phyloP scores from a whole-genome alignment of 305 asterid genomes.

The Caryopteris hybrid region DNA sequence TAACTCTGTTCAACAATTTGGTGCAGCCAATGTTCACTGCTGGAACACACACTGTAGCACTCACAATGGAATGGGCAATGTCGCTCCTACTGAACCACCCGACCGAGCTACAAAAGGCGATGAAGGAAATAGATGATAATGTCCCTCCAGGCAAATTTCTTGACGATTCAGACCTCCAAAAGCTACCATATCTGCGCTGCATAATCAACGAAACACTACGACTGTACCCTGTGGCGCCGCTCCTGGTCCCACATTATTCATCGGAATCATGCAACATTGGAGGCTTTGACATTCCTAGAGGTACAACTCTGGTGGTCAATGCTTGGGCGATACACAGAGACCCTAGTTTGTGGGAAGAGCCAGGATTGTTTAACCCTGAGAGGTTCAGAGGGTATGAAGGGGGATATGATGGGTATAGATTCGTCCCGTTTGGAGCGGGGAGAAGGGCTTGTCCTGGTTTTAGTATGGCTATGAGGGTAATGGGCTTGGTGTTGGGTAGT shows the following conservation, averaged over 20 bases:
- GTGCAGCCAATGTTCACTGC: slow-evolving; percentile 39
- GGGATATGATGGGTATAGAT: slow-evolving; percentile 15
- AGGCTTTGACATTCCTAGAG: slow-evolving; percentile 27
- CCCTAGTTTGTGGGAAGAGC: slow-evolving; percentile 36
- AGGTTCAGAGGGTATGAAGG: slow-evolving; percentile 27
- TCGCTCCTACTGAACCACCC: slow-evolving; percentile 40
- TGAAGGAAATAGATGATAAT: slow-evolving; percentile 26
- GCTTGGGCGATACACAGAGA: slow-evolving; percentile 41
- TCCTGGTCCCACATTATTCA: slow-evolving; percentile 38
- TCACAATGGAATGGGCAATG: slow-evolving; percentile 48
- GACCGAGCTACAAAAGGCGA: slow-evolving; percentile 17
- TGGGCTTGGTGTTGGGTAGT: slow-evolving; percentile 31
- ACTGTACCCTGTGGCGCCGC: slow-evolving; percentile 35
- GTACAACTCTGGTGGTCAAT: slow-evolving; percentile 31
- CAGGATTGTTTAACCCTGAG: slow-evolving; percentile 21
- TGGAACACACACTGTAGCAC: slow-evolving; percentile 34
- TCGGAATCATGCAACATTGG: slow-evolving; percentile 28
- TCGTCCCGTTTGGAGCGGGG: slow-evolving; percentile 37
- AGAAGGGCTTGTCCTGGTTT: slow-evolving; percentile 41
- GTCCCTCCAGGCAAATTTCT: slow-evolving; percentile 19
- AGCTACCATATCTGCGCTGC: slow-evolving; percentile 30
- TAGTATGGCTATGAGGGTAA: slow-evolving; percentile 32
- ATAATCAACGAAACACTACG: slow-evolving; percentile 35
- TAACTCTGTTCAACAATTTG: background rate
- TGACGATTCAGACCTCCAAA: slow-evolving; percentile 29